Percentiles rank a stretch among this genome's conserved stretches.
Evolutionary conservation across 2,329 filamentous ascomycete genomes (phyloP).

Genomic region (Fusarium piperis): DNA sequence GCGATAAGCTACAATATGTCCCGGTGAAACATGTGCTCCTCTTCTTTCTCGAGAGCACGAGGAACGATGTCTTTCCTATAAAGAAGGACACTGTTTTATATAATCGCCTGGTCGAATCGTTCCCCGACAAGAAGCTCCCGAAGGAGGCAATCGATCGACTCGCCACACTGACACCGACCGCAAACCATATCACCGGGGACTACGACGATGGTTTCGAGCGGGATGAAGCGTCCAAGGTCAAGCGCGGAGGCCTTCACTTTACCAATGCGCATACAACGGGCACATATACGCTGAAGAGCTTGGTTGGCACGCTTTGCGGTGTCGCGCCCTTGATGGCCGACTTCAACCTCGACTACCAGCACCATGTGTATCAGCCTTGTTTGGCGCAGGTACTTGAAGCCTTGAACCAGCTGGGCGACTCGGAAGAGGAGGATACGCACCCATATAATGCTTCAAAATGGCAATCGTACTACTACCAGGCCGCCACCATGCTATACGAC

Average conservation of each 20-base stretch:
- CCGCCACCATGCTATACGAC: slow-evolving; percentile 46
- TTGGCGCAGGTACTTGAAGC: slow-evolving; percentile 52
- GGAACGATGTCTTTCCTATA: slow-evolving; percentile 57
- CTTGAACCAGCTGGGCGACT: slow-evolving; percentile 40
- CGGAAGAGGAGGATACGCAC: neutral
- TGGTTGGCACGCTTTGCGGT: slow-evolving; percentile 55
- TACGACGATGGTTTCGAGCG: slow-evolving; percentile 48
- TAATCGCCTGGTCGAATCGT: slow-evolving; percentile 44
- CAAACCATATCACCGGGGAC: slow-evolving; percentile 49
- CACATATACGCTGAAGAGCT: slow-evolving; percentile 56
- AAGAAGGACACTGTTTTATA: slow-evolving; percentile 52
- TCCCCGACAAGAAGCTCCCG: slow-evolving; percentile 45
- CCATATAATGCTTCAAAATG: slow-evolving; percentile 39
- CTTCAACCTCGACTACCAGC: slow-evolving; percentile 53
- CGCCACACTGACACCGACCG: slow-evolving; percentile 44
- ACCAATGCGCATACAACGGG: slow-evolving; percentile 53
- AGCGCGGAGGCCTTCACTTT: slow-evolving; percentile 51
- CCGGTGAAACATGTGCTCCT: slow-evolving; percentile 55
- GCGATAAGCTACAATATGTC: slow-evolving; percentile 40
- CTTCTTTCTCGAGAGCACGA: slow-evolving; percentile 56
- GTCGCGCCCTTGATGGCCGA: slow-evolving; percentile 53
- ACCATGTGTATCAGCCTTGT: slow-evolving; percentile 58
- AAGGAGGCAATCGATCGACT: slow-evolving; percentile 42
- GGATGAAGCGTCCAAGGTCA: slow-evolving; percentile 11
- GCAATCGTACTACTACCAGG: slow-evolving; percentile 47